Evolutionary conservation across 2,329 filamentous ascomycete species (phyloP).

Genomic region (Alternaria metachromatica): DNA sequence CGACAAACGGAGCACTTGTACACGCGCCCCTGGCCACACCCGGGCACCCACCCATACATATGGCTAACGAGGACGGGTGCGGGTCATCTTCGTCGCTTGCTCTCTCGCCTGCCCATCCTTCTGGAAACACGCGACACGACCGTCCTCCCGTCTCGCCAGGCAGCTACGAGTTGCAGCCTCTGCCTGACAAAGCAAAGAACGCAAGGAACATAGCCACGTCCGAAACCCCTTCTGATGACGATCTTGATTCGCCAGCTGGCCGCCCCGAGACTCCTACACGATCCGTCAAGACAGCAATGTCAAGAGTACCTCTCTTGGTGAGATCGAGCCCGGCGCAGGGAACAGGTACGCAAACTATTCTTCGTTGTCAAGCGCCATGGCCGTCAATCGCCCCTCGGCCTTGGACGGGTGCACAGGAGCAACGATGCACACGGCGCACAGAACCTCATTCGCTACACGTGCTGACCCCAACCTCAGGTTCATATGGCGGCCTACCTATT

Average conservation of each 20-base stretch:
- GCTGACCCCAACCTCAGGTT: slow-evolving; percentile 47
- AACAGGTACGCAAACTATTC: slow-evolving; percentile 47
- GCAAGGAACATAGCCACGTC: slow-evolving; percentile 35
- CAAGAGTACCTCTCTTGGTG: slow-evolving; percentile 63
- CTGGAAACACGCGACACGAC: slow-evolving; percentile 28
- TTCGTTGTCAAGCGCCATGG: slow-evolving; percentile 3
- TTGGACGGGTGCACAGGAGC: slow-evolving; percentile 10
- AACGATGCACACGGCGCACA: slow-evolving; percentile 9
- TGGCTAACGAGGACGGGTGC: slow-evolving; percentile 27
- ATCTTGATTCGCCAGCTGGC: slow-evolving; percentile 19
- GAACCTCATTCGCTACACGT: slow-evolving; percentile 1
- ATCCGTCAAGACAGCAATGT: slow-evolving; percentile 48
- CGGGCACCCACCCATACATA: slow-evolving; percentile 32
- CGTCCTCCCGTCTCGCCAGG: slow-evolving; percentile 24
- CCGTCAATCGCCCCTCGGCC: slow-evolving; percentile 1
- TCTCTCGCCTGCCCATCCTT: slow-evolving; percentile 28
- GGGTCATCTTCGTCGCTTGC: slow-evolving; percentile 20
- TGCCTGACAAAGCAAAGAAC: slow-evolving; percentile 39
- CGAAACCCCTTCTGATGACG: slow-evolving; percentile 39
- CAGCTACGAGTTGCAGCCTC: slow-evolving; percentile 42
- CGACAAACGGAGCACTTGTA: slow-evolving; percentile 25
- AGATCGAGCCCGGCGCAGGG: slow-evolving; percentile 67
- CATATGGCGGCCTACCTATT: slow-evolving; percentile 65
- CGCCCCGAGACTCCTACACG: slow-evolving; percentile 21
- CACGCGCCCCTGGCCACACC: slow-evolving; percentile 21